Evolutionary conservation across 2,329 filamentous ascomycete species (phyloP), one percentile per base, ranked within the genome.

Genomic region (Capronia epimyces): DNA sequence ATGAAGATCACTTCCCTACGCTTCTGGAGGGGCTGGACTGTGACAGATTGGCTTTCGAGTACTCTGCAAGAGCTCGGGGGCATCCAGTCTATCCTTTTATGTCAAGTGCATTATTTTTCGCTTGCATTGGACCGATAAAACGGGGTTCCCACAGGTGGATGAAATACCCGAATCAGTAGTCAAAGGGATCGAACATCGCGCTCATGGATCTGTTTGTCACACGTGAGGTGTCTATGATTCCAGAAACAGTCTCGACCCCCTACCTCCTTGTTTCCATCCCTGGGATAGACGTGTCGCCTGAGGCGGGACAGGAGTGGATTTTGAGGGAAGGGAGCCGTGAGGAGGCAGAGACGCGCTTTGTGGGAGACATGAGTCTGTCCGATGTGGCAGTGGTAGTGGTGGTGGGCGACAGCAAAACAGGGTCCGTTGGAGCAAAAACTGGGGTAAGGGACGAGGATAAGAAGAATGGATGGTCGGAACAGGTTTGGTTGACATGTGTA

Each of bases 251-350:
- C 16, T 20, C 18, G 16, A 37, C 34, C 34, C 34, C 34, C 34
- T 37, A 15, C 34, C 16, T 37, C 16, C 34, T 37, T 37, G 34
- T 37, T 37, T 37, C 34, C 34, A n/a, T 37, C 34, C 34, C 34
- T 37, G 18, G 34, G 34, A 18, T 20, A 37, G 18, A 13, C 15
- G 6, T 12, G 34, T 37, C 12, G 8, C 16, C 20, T 15, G 34
- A 37, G 15, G 34, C 34, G 34, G 34, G 34, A 9, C 3, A 37
- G 7, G 18, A 13, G 18, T 37, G 34, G 34, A 37, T 32, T 32
- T 32, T n/a, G 7, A 15, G 34, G 13, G 31, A 6, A 34, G 18
- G 34, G 7, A 20, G 15, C n/a, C n/a, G n/a, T n/a, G n/a, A n/a
- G n/a, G n/a, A n/a, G n/a, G n/a, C n/a, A n/a, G 20, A 12, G 13